These are phyloP conservation scores for Camelina sativa DNA, from an alignment of 345 rosid species.

Conservation along the genomic window DNA sequence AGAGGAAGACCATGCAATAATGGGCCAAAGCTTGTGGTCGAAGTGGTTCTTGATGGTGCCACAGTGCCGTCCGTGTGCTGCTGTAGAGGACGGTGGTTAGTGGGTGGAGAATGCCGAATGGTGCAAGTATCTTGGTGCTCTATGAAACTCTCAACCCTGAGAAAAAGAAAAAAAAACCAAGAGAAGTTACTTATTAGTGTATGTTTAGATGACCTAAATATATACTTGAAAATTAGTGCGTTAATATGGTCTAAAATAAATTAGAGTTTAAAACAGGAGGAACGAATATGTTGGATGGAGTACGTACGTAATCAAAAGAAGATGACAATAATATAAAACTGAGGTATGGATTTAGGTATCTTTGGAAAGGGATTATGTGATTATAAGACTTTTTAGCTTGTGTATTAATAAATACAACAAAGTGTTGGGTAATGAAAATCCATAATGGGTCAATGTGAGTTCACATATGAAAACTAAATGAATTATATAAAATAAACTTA, in stretches of 20 bases:
- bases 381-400: constrained; percentile 34
- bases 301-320: constrained; percentile 30
- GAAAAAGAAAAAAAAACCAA: background rate
- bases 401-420: constrained; percentile 29
- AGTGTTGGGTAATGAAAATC: constrained; percentile 23
- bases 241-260: background rate
- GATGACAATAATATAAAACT: constrained; percentile 23
- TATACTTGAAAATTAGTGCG: background rate
- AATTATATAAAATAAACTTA: background rate
- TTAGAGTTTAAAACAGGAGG: background rate
- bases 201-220: background rate
- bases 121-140: constrained; percentile 93
- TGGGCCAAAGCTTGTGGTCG: constrained; percentile 60
- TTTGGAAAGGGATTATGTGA: constrained; percentile 36
- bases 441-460: constrained; percentile 37
- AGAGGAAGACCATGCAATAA: constrained; percentile 47
- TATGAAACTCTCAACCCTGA: constrained; percentile 96
- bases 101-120: constrained; percentile 55
- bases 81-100: constrained; percentile 44
- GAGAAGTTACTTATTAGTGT: constrained; percentile 10
- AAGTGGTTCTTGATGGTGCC: constrained; percentile 65
- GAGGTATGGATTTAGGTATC: constrained; percentile 31
- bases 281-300: background rate
- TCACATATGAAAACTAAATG: constrained; percentile 15
- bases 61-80: constrained; percentile 44